Conservation (phyloP, 2,329 filamentous ascomycete species). For the Ophiostoma populinum region DNA sequence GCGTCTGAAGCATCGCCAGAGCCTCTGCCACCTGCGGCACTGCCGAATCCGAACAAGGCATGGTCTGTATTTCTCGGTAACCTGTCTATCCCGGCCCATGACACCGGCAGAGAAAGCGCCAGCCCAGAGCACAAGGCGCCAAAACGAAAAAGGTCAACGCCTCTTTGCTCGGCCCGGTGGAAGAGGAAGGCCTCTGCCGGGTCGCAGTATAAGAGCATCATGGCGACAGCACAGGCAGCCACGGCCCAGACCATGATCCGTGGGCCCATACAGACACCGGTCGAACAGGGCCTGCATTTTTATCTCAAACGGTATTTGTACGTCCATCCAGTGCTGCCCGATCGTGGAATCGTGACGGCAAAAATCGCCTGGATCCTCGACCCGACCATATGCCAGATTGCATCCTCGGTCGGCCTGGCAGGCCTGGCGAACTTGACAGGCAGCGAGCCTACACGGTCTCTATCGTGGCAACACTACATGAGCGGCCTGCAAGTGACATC, state of each 20-base stretch:
- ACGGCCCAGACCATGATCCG: slow-evolving; percentile 12
- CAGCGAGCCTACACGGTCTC: slow-evolving; percentile 25
- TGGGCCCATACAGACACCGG: slow-evolving; percentile 24
- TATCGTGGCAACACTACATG: slow-evolving; percentile 35
- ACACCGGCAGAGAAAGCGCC: too few relatives aligned
- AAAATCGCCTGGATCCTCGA: slow-evolving; percentile 19
- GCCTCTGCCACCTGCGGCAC: neutral
- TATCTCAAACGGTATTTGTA: slow-evolving; percentile 33
- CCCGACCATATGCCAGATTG: slow-evolving; percentile 27
- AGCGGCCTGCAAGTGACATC: slow-evolving; percentile 31
- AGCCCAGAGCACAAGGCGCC: too few relatives aligned
- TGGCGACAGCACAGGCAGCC: neutral
- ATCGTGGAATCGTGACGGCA: slow-evolving; percentile 19
- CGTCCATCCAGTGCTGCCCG: slow-evolving; percentile 29
- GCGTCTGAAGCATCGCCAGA: slow-evolving; percentile 1
- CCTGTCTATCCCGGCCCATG: too few relatives aligned
- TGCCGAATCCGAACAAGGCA: neutral
- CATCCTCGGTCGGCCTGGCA: slow-evolving; percentile 40
- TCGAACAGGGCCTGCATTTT: slow-evolving; percentile 32
- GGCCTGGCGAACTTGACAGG: slow-evolving; percentile 36
- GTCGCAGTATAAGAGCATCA: neutral
- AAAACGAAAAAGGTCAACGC: neutral
- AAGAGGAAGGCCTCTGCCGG: too few relatives aligned
- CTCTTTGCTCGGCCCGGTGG: too few relatives aligned
- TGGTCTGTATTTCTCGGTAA: too few relatives aligned